Evolutionary conservation across 2,329 filamentous ascomycete species (phyloP), one percentile per base, ranked within the genome.

Genomic region (Emericellopsis atlantica): DNA sequence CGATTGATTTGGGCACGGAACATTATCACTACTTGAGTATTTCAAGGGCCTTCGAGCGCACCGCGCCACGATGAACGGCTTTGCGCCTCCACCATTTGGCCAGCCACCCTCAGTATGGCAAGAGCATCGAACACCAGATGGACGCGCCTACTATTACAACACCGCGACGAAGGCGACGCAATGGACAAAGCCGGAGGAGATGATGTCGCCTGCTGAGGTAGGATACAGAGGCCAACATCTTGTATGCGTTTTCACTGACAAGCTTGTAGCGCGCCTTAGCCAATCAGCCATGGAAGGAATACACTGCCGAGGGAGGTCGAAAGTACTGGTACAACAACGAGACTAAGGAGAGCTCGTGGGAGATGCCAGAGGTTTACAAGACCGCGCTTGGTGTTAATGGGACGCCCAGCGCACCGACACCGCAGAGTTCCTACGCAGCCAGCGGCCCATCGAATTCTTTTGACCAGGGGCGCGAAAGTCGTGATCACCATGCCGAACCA

Each of bases 241-340:
- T 16, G 18, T 33, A 16, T 10, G 11, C 34, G 23, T n/a, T 15
- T 22, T 7, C 26, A 12, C 26, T 29, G 18, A 35, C 33, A 35
- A 35, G 15, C 31, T 23, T 24, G 44, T 56, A 89, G 86, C 83
- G 83, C 55, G 85, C 85, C 41, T 72, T 93, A 37, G 73, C 82
- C 39, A 81, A 81, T 51, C 84, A 92, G 51, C 84, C 85, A 48
- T 98, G 89, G 88, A 92, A 90, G 55, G 87, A 95, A 61, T 92
- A 94, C 55, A 87, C 82, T 22, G 81, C 85, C 18, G 79, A 88
- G 46, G 84, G 86, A 48, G 92, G 90, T 37, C 79, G 81, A 52
- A 86, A 90, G 57, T 98, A 98, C 64, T 98, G 88, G 84, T 90
- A 89, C 61, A 92, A 98, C 60, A 84, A 81, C 29, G 83, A 93